Percentiles rank a stretch among this genome's conserved stretches.
phyloP scores from a whole-genome alignment of 768 basidiomycete genomes.

The Macrolepiota dolichaula region DNA sequence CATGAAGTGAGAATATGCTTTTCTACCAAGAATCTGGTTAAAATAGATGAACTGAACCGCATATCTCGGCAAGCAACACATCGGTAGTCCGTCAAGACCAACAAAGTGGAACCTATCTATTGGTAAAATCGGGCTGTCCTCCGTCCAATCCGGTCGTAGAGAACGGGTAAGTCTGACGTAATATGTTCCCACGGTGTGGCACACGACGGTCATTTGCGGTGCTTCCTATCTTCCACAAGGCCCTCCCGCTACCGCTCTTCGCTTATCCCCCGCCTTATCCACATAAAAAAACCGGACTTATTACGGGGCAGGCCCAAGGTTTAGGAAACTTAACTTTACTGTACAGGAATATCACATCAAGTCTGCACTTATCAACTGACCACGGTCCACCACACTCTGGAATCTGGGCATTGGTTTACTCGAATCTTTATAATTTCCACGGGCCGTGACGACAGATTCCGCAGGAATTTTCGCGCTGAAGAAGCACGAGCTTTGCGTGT shows the following conservation, averaged over 20 bases:
- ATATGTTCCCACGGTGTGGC: not conserved
- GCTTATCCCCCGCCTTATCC: conserved; percentile 3
- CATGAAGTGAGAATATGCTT: conserved; percentile 4
- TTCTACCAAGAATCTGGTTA: not conserved
- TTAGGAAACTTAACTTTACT: not conserved
- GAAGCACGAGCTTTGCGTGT: not conserved
- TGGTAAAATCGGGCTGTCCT: not conserved
- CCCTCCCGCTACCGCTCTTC: not conserved
- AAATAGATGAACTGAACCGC: not conserved
- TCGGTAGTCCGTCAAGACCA: not conserved
- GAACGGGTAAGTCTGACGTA: not conserved
- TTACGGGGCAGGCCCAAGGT: not conserved
- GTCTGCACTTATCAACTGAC: conserved; percentile 3
- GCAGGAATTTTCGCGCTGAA: not conserved
- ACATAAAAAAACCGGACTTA: conserved; percentile 1
- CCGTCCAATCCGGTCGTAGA: not conserved
- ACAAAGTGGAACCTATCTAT: not conserved
- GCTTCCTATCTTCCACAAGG: not conserved
- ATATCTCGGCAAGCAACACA: not conserved
- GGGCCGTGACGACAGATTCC: not conserved
- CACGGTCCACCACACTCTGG: not conserved
- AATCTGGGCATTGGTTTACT: not conserved
- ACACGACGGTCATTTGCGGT: not conserved
- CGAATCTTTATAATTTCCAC: not conserved
- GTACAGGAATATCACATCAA: not conserved